Conservation (phyloP, 805 yeast species). For the Barnettozyma populi region DNA sequence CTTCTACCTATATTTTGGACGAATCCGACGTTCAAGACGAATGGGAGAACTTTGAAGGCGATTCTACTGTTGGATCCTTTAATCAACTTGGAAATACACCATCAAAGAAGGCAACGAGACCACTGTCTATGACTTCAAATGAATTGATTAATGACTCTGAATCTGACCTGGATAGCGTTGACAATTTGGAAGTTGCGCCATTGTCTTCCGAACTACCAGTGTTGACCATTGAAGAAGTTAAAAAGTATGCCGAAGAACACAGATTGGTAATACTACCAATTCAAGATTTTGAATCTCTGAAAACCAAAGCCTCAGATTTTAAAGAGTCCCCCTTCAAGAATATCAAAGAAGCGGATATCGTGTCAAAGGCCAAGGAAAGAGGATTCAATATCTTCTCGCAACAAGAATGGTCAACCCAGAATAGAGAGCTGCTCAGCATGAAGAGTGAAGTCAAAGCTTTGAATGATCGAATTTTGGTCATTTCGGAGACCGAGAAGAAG, state of each 20-base stretch:
- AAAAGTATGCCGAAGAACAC: conserved; percentile 27
- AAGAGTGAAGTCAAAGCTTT: conserved; percentile 5
- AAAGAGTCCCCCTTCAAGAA: conserved; percentile 20
- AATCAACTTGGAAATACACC: conserved; percentile 10
- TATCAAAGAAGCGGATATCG: conserved; percentile 14
- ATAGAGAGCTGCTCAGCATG: neutral
- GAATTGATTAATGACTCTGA: conserved; percentile 19
- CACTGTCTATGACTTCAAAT: conserved; percentile 11
- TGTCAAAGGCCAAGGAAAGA: conserved; percentile 16
- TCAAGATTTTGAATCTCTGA: conserved; percentile 15
- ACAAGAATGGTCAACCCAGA: conserved; percentile 7
- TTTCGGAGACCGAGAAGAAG: conserved; percentile 20
- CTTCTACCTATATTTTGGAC: conserved; percentile 20
- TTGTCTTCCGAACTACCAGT: conserved; percentile 19
- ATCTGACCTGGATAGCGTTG: conserved; percentile 22
- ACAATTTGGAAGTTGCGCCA: conserved; percentile 16
- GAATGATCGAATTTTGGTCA: conserved; percentile 7
- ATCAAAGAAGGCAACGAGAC: conserved; percentile 13
- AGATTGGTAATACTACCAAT: conserved; percentile 25
- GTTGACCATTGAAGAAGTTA: conserved; percentile 23
- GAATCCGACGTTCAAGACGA: conserved; percentile 19
- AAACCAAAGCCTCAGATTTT: conserved; percentile 25
- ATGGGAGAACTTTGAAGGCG: conserved; percentile 27
- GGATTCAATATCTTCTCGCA: conserved; percentile 14
- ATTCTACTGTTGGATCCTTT: conserved; percentile 11